These are phyloP conservation scores for Euphrasia confusa DNA, from an alignment of 257 asterid species.

Conservation along the genomic window DNA sequence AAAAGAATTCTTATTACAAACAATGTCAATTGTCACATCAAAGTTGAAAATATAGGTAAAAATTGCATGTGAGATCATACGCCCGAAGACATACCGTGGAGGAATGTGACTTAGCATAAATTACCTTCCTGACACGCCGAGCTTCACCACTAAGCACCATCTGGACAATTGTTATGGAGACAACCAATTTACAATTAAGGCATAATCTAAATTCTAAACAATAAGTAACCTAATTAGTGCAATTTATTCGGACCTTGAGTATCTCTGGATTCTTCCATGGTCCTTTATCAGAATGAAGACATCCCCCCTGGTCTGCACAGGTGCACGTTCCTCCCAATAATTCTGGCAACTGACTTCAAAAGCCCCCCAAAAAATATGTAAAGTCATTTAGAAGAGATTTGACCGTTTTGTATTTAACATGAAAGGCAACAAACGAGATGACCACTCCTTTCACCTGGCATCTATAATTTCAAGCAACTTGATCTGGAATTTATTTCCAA, in stretches of 20 bases:
- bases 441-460: slow-evolving; percentile 52
- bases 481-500: slow-evolving; percentile 74
- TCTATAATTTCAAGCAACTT: slow-evolving; percentile 89
- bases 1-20: slow-evolving; percentile 6
- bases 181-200: slow-evolving; percentile 20
- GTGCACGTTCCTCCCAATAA: slow-evolving; percentile 88
- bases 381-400: slow-evolving; percentile 8
- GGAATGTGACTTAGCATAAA: slow-evolving; percentile 89
- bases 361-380: slow-evolving; percentile 15
- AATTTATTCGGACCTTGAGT: slow-evolving; percentile 53
- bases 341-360: slow-evolving; percentile 75
- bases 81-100: slow-evolving; percentile 49
- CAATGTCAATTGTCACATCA: slow-evolving; percentile 17
- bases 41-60: too few relatives aligned
- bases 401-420: background rate
- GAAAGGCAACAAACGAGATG: slow-evolving; percentile 18
- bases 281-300: slow-evolving; percentile 94
- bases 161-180: slow-evolving; percentile 36
- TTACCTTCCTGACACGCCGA: slow-evolving; percentile 70
- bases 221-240: slow-evolving; percentile 3
- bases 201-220: background rate
- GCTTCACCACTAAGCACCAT: slow-evolving; percentile 86
- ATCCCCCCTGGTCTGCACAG: slow-evolving; percentile 82
- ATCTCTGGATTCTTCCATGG: slow-evolving; percentile 95
- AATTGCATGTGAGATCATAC: too few relatives aligned